Percentiles rank a stretch among this genome's conserved stretches.
Evolutionary conservation across 352 stramenopile genomes (phyloP).

Genomic region (Phytophthora agathidicida): DNA sequence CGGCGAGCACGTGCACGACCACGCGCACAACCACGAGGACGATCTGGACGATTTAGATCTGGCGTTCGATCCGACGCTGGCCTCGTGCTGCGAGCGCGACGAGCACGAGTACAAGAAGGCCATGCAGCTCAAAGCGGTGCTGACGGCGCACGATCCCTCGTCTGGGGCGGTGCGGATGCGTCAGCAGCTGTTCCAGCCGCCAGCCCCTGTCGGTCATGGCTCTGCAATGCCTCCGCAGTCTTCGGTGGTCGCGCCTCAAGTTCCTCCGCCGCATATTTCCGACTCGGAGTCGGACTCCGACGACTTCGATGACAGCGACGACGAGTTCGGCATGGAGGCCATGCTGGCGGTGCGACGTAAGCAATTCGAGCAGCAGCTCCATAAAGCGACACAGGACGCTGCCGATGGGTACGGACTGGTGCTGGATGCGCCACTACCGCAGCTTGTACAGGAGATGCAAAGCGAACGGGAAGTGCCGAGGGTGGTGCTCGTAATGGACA

Average conservation of each 20-base stretch:
- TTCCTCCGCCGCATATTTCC: neutral
- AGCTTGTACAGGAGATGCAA: slow-evolving; percentile 49
- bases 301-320: slow-evolving; percentile 54
- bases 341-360: slow-evolving; percentile 46
- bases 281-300: slow-evolving; percentile 37
- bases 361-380: slow-evolving; percentile 55
- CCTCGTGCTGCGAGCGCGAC: slow-evolving; percentile 73
- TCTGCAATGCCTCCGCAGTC: neutral
- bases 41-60: slow-evolving; percentile 37
- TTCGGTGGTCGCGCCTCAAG: slow-evolving; percentile 7
- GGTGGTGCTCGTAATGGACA: slow-evolving; percentile 46
- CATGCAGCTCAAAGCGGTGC: slow-evolving; percentile 65
- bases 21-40: slow-evolving; percentile 26
- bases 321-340: slow-evolving; percentile 44
- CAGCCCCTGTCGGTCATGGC: slow-evolving; percentile 1
- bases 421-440: slow-evolving; percentile 26
- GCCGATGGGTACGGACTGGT: slow-evolving; percentile 63
- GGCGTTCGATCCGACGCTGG: slow-evolving; percentile 61
- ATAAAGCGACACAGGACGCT: slow-evolving; percentile 47
- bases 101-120: slow-evolving; percentile 60
- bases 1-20: neutral
- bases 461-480: slow-evolving; percentile 40
- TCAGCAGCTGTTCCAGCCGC: slow-evolving; percentile 63
- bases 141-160: slow-evolving; percentile 64
- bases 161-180: slow-evolving; percentile 57